phyloP scores from a whole-genome alignment of 2,329 filamentous ascomycete genomes.

The Monosporascus ibericus region DNA sequence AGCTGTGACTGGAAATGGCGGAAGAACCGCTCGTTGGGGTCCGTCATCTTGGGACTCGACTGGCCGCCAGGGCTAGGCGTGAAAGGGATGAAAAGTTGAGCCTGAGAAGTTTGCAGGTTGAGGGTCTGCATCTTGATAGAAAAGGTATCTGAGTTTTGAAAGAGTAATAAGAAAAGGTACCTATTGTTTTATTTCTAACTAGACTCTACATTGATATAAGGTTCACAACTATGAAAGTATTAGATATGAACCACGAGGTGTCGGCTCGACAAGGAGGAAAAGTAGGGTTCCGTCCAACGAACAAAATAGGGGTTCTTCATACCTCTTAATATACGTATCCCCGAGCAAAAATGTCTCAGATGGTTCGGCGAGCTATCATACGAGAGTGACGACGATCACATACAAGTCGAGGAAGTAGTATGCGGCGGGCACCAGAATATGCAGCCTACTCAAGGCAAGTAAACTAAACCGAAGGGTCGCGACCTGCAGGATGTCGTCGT shows the following conservation, averaged over 20 bases:
- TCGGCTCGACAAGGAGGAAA: not conserved
- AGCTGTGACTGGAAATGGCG: constrained; percentile 74
- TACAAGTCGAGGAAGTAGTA: not conserved
- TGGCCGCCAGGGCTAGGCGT: constrained; percentile 15
- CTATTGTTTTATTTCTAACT: not conserved
- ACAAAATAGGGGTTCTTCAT: not conserved
- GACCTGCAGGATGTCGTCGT: not conserved
- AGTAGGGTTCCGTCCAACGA: not conserved
- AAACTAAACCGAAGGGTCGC: not conserved
- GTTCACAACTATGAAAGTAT: no score
- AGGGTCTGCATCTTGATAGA: not conserved
- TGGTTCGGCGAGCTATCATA: not conserved
- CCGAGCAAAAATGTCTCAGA: not conserved
- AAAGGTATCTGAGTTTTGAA: no score
- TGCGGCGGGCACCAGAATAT: not conserved
- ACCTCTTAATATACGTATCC: not conserved
- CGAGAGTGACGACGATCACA: not conserved
- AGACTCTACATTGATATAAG: not conserved
- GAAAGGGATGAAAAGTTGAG: constrained; percentile 19
- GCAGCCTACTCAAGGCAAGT: not conserved
- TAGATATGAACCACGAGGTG: no score
- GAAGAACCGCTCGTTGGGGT: constrained; percentile 75
- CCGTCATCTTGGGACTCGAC: constrained; percentile 29
- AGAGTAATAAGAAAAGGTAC: not conserved
- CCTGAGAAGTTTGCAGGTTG: constrained; percentile 10